phyloP scores from a whole-genome alignment of 768 basidiomycete genomes.

The Termitomyces bulborhizus region DNA sequence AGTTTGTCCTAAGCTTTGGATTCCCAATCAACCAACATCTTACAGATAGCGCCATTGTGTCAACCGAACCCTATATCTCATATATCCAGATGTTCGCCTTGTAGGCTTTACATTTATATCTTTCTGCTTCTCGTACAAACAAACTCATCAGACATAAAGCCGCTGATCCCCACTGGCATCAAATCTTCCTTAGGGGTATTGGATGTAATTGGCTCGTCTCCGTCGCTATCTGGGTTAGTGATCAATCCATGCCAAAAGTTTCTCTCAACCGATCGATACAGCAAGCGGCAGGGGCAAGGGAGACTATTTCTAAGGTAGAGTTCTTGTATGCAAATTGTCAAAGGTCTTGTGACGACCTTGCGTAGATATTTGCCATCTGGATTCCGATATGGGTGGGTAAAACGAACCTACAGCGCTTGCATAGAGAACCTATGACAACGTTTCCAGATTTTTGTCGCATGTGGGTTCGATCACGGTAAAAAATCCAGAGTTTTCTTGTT shows the following conservation, averaged over 20 bases:
- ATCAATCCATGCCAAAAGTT: neutral
- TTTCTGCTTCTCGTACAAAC: neutral
- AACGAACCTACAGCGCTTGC: neutral
- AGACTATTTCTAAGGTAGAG: slow-evolving; percentile 60
- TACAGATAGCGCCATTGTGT: slow-evolving; percentile 55
- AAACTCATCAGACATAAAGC: slow-evolving; percentile 48
- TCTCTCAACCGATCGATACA: slow-evolving; percentile 17
- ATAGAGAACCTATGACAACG: neutral
- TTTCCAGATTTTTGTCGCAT: slow-evolving; percentile 59
- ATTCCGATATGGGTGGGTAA: slow-evolving; percentile 64
- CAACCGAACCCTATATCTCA: slow-evolving; percentile 47
- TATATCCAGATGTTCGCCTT: slow-evolving; percentile 51
- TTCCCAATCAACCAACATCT: neutral
- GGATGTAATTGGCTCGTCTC: slow-evolving; percentile 77
- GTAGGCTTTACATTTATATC: slow-evolving; percentile 33
- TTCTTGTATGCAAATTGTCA: neutral
- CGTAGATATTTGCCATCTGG: slow-evolving; percentile 59
- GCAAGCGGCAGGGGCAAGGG: slow-evolving; percentile 66
- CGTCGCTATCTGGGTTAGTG: slow-evolving; percentile 64
- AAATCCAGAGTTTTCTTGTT: neutral
- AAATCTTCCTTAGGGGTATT: slow-evolving; percentile 69
- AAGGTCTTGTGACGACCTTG: neutral
- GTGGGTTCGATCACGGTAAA: slow-evolving; percentile 62
- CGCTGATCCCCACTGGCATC: slow-evolving; percentile 58
- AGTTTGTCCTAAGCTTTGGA: slow-evolving; percentile 11